Percentiles rank a stretch among this genome's conserved stretches.
Evolutionary conservation across 345 rosid genomes (phyloP).

Genomic region (Eutrema japonicum): DNA sequence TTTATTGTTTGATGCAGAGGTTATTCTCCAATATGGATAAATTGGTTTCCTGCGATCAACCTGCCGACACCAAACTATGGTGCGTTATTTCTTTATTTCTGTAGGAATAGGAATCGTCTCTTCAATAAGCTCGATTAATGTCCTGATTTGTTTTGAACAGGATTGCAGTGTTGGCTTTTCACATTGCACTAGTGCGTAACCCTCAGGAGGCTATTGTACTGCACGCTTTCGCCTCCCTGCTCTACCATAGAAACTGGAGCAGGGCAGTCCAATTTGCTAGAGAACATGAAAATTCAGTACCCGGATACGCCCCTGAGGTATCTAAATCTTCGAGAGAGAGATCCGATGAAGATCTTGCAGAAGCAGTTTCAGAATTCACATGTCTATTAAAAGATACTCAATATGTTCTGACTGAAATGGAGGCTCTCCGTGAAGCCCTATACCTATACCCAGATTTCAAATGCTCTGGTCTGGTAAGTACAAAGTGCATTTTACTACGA

Average conservation of each 20-base stretch:
- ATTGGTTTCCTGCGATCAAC: slow-evolving; percentile 73
- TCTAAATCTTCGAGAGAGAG: slow-evolving; percentile 51
- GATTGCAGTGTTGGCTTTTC: slow-evolving; percentile 87
- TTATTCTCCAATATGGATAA: slow-evolving; percentile 80
- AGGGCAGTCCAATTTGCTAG: slow-evolving; percentile 69
- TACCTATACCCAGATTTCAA: slow-evolving; percentile 47
- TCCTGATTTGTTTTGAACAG: slow-evolving; percentile 46
- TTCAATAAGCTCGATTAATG: slow-evolving; percentile 23
- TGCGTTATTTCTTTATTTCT: slow-evolving; percentile 45
- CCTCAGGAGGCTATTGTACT: slow-evolving; percentile 81
- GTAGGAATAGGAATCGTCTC: not conserved
- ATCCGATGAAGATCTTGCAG: slow-evolving; percentile 65
- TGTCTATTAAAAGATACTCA: slow-evolving; percentile 53
- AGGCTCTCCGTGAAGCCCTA: slow-evolving; percentile 46
- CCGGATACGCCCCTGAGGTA: slow-evolving; percentile 62
- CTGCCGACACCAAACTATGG: slow-evolving; percentile 74
- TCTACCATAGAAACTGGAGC: slow-evolving; percentile 72
- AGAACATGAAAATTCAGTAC: slow-evolving; percentile 47
- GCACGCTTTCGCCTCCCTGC: slow-evolving; percentile 69
- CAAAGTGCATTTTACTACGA: slow-evolving; percentile 34
- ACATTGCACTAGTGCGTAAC: slow-evolving; percentile 68
- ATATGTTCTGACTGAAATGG: slow-evolving; percentile 49
- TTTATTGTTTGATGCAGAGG: slow-evolving; percentile 54
- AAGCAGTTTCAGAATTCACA: slow-evolving; percentile 62
- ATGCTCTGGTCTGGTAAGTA: slow-evolving; percentile 65